Evolutionary conservation across 169 alveolate genomes (phyloP).

Genomic region (Plasmodium relictum): DNA sequence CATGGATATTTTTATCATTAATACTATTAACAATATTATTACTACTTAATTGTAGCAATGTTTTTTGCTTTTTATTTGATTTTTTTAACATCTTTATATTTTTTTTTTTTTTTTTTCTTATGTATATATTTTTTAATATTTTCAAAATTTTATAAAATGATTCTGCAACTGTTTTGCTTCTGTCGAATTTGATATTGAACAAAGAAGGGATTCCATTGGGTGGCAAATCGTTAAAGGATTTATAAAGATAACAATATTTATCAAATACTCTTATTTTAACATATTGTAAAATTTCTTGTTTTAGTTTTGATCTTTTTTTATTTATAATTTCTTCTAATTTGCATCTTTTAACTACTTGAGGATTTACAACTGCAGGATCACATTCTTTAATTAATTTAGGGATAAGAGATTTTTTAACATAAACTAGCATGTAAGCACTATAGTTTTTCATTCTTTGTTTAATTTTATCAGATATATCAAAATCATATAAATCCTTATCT

Average conservation of each 20-base stretch:
- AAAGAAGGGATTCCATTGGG: conserved; percentile 79
- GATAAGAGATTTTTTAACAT: conserved; percentile 91
- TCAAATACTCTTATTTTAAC: conserved; percentile 82
- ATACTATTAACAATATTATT: too few relatives aligned
- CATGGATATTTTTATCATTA: too few relatives aligned
- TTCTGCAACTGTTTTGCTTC: conserved; percentile 75
- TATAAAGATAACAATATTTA: conserved; percentile 77
- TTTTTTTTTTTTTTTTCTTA: conserved; percentile 31
- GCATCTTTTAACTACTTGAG: conserved; percentile 85
- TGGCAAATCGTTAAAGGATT: conserved; percentile 81
- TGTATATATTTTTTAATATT: conserved; percentile 65
- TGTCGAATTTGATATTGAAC: conserved; percentile 76
- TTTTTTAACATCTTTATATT: not conserved
- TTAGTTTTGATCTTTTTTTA: conserved; percentile 79
- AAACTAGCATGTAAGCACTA: conserved; percentile 95
- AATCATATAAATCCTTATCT: conserved; percentile 72
- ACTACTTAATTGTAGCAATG: too few relatives aligned
- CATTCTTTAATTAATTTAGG: conserved; percentile 88
- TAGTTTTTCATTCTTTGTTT: conserved; percentile 85
- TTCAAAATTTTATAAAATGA: conserved; percentile 71
- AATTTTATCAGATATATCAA: conserved; percentile 70
- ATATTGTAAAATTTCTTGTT: conserved; percentile 83
- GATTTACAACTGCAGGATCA: conserved; percentile 86
- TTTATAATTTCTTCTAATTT: conserved; percentile 81
- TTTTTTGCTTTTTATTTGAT: conserved; percentile 1